Evolutionary conservation across 805 yeast genomes (phyloP).

Genomic region (Starmerella sp.): DNA sequence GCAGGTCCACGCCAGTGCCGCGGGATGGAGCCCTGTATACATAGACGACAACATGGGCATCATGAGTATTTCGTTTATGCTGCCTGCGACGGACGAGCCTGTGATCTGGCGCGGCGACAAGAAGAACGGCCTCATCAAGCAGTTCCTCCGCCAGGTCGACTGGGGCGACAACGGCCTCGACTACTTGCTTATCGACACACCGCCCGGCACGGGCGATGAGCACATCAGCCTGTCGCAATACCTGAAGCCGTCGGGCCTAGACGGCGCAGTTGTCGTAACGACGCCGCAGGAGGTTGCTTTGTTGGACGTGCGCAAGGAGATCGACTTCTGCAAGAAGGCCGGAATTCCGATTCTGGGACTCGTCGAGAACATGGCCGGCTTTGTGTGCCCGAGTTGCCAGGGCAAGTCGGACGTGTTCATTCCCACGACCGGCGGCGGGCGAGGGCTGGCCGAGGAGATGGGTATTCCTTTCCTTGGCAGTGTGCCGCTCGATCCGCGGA

Average conservation of each 20-base stretch:
- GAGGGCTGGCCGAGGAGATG: slow-evolving; percentile 67
- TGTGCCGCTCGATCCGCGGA: slow-evolving; percentile 92
- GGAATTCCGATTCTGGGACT: slow-evolving; percentile 74
- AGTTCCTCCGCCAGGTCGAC: slow-evolving; percentile 84
- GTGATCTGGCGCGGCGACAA: slow-evolving; percentile 97
- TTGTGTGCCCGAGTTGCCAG: slow-evolving; percentile 90
- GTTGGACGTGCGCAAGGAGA: slow-evolving; percentile 88
- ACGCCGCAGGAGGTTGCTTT: slow-evolving; percentile 97
- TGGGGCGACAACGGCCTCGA: slow-evolving; percentile 65
- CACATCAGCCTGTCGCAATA: slow-evolving; percentile 83
- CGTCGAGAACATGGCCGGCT: slow-evolving; percentile 97
- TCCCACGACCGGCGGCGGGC: slow-evolving; percentile 97
- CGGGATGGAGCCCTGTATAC: slow-evolving; percentile 96
- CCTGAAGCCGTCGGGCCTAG: slow-evolving; percentile 79
- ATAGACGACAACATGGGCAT: slow-evolving; percentile 89
- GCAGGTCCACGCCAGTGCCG: slow-evolving; percentile 71
- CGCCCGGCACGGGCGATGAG: slow-evolving; percentile 98
- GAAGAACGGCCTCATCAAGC: slow-evolving; percentile 85
- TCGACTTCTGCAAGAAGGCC: slow-evolving; percentile 89
- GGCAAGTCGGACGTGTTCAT: slow-evolving; percentile 83
- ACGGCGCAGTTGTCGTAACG: slow-evolving; percentile 89
- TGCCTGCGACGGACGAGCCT: slow-evolving; percentile 87
- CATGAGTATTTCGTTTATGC: slow-evolving; percentile 91
- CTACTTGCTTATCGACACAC: slow-evolving; percentile 85
- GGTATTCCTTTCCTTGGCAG: slow-evolving; percentile 72